A percentile compares a stretch with the other conserved stretches of the same genome.
Evolutionary conservation across 2,329 filamentous ascomycete species (phyloP).

Genomic region (Fusarium succisae): DNA sequence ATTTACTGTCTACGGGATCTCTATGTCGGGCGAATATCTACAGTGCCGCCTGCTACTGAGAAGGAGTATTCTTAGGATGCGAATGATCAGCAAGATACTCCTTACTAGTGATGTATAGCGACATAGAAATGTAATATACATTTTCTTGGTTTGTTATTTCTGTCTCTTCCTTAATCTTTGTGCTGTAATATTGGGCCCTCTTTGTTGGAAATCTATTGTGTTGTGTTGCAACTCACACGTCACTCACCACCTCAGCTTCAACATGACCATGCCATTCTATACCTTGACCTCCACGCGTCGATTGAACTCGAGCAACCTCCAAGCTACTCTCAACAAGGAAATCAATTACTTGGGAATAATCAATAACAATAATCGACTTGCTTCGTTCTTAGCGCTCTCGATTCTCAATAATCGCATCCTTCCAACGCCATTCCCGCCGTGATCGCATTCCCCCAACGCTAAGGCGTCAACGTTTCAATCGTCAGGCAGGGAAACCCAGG

Average conservation of each 20-base stretch:
- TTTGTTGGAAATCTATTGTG: neutral
- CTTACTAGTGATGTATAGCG: neutral
- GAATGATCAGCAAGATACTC: neutral
- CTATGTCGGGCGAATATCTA: neutral
- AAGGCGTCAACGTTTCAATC: constrained; percentile 29
- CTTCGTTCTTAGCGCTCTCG: neutral
- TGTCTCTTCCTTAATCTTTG: neutral
- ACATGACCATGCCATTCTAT: neutral
- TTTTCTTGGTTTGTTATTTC: neutral
- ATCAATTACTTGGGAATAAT: neutral
- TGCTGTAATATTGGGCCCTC: neutral
- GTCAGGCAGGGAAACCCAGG: neutral
- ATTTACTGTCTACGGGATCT: neutral
- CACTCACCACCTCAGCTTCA: neutral
- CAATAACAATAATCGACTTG: neutral
- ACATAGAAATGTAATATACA: neutral
- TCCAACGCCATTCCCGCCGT: constrained; percentile 26
- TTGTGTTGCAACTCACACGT: neutral
- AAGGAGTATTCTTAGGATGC: neutral
- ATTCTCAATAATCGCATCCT: constrained; percentile 4
- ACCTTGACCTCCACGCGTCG: neutral
- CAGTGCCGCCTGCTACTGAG: neutral
- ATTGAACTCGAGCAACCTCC: neutral
- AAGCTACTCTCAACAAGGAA: neutral
- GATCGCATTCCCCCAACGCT: constrained; percentile 1